phyloP scores from a whole-genome alignment of 2,329 filamentous ascomycete genomes.

The Cytospora leucostoma region DNA sequence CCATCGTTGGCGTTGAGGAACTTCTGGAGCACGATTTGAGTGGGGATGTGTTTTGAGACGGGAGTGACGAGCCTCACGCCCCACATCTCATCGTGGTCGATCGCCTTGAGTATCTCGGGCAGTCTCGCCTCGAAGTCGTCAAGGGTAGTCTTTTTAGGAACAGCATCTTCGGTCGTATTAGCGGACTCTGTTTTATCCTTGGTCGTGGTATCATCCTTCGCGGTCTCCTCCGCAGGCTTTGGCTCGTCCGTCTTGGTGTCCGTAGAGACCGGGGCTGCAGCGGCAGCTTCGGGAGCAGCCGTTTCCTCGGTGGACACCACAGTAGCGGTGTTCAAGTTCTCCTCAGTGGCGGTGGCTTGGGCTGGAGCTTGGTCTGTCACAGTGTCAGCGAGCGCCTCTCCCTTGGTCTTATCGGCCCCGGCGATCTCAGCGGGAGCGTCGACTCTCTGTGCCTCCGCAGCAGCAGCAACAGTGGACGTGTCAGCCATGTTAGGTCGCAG shows the following conservation, averaged over 20 bases:
- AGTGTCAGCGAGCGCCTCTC: background rate
- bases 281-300: background rate
- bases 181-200: background rate
- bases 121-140: constrained; percentile 60
- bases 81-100: constrained; percentile 79
- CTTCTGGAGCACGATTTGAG: constrained; percentile 85
- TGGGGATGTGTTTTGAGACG: constrained; percentile 61
- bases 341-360: constrained; percentile 8
- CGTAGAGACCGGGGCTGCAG: background rate
- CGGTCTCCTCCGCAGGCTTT: constrained; percentile 6
- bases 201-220: background rate
- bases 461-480: background rate
- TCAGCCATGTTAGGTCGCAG: constrained; percentile 21
- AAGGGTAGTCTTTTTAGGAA: constrained; percentile 42
- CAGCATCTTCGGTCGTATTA: background rate
- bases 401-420: background rate
- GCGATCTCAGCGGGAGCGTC: constrained; percentile 8
- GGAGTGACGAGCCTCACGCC: constrained; percentile 67
- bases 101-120: constrained; percentile 55
- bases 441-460: background rate
- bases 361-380: constrained; percentile 7
- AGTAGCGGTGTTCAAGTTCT: background rate
- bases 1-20: constrained; percentile 88
- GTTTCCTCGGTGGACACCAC: background rate
- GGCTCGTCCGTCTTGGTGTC: constrained; percentile 6